Evolutionary conservation across 495 filamentous ascomycete species (phyloP), one percentile per base, ranked within the genome.

Genomic region (Neurospora sp.): DNA sequence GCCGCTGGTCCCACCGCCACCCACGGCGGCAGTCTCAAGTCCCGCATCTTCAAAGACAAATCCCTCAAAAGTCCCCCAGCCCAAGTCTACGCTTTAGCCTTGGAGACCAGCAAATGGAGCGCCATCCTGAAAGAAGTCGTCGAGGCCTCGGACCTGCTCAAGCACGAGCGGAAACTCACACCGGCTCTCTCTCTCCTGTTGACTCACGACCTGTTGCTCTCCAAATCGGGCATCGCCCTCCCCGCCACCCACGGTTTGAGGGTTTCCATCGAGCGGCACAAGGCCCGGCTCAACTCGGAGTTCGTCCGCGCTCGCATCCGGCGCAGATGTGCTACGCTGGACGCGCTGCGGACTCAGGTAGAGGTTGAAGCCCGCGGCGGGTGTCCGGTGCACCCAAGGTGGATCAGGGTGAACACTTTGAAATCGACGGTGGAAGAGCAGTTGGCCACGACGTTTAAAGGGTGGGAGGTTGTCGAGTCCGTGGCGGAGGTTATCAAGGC

Each of bases 21-120:
- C 16, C 78, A 85, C 14, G 88, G 89, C 31, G 92, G 92, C 40
- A 94, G 90, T n/a, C 87, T 97, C 77, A 96, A 94, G 79, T 91
- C 93, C 2, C 85, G 91, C 39, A 86, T 97, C 70, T 98, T 93
- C 81, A 84, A 86, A 71, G 87, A 87, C 70, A 90, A 90, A 71
- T 83, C 85, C 27, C 80, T 92, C 20, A 95, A 94, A 95, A 94
- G 73, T 93, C 92, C 88, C 0, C 93, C 91, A 0, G 90, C 91
- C 22, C 92, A 96, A 74, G 81, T 98, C 65, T 98, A 94, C 77
- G 96, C 96, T 3, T 82, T 99, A 8, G 89, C 91, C 44, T 88
- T 89, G 39, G 94, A 98, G 78, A 89, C 93, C 2, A 88, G 92
- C 61, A 97, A 97, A 90, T 97, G 96, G 93, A 93, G 93, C 73